A percentile compares a stretch with the other conserved stretches of the same genome.
Evolutionary conservation across 129 eudicot species (phyloP).

Genomic region (Escallonia rubra): DNA sequence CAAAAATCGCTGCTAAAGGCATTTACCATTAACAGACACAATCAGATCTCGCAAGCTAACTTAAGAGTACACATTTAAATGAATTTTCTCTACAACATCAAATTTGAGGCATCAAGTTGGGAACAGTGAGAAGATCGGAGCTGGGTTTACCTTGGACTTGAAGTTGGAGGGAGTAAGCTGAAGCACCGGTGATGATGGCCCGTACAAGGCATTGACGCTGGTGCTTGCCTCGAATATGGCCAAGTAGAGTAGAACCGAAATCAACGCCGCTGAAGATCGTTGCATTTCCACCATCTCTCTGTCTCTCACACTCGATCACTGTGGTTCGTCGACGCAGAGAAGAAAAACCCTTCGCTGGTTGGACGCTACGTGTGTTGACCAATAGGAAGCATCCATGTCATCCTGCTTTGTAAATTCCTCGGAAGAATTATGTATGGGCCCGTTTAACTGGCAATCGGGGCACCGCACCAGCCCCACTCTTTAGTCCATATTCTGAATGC

Average conservation of each 20-base stretch:
- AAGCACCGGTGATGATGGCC: constrained; percentile 70
- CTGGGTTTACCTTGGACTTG: constrained; percentile 64
- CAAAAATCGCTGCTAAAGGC: not conserved
- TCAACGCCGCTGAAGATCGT: constrained; percentile 15
- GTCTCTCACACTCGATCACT: not conserved
- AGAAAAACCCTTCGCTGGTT: constrained; percentile 32
- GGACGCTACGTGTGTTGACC: constrained; percentile 39
- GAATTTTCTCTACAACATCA: not conserved
- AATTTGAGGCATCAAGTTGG: not conserved
- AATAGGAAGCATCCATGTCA: constrained; percentile 33
- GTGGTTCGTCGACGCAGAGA: constrained; percentile 14
- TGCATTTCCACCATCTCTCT: constrained; percentile 12
- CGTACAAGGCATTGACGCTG: constrained; percentile 62
- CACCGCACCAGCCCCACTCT: too few relatives aligned
- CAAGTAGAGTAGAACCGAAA: constrained; percentile 15
- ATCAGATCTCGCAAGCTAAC: not conserved
- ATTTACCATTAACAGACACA: not conserved
- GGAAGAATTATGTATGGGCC: too few relatives aligned
- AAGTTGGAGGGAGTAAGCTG: constrained; percentile 76
- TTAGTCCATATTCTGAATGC: too few relatives aligned
- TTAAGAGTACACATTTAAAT: not conserved
- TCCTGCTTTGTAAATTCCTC: not conserved
- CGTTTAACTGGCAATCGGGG: too few relatives aligned
- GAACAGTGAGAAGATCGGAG: not conserved
- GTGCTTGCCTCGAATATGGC: constrained; percentile 15